phyloP scores from a whole-genome alignment of 371 early-diverging fungal species.

The Mortierella sp. region DNA sequence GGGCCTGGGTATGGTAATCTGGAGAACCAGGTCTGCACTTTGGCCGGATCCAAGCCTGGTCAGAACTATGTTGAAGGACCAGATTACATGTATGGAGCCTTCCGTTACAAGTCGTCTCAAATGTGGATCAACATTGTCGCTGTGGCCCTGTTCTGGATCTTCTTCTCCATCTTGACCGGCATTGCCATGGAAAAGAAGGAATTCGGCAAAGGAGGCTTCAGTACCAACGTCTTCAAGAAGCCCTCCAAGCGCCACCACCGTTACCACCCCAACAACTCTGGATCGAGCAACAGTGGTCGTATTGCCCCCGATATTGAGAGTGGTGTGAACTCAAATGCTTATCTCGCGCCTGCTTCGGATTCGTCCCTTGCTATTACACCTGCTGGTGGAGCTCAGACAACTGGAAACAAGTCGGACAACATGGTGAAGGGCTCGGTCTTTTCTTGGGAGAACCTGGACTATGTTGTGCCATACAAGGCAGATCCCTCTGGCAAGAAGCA shows the following conservation, averaged over 20 bases:
- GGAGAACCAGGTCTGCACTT: slow-evolving; percentile 69
- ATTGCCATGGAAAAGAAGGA: slow-evolving; percentile 58
- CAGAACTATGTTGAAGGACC: slow-evolving; percentile 63
- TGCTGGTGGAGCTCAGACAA: slow-evolving; percentile 16
- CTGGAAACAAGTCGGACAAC: slow-evolving; percentile 20
- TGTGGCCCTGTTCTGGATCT: slow-evolving; percentile 57
- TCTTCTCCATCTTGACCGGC: slow-evolving; percentile 56
- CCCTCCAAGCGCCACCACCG: no score
- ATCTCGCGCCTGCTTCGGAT: no score
- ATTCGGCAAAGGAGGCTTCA: slow-evolving; percentile 63
- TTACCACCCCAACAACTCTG: no score
- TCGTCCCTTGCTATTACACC: no score
- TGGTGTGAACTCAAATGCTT: no score
- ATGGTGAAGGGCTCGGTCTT: slow-evolving; percentile 56
- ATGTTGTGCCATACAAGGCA: slow-evolving; percentile 52
- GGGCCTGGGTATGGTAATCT: slow-evolving; percentile 66
- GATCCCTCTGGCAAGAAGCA: slow-evolving; percentile 54
- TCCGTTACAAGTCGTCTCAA: slow-evolving; percentile 55
- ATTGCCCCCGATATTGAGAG: no score
- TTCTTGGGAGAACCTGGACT: slow-evolving; percentile 57
- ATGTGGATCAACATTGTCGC: slow-evolving; percentile 59
- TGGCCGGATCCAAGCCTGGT: slow-evolving; percentile 68
- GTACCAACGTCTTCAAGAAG: slow-evolving; percentile 60
- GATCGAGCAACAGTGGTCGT: no score
- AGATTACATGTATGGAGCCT: slow-evolving; percentile 60